Percentiles rank a stretch among this genome's conserved stretches.
phyloP scores from a whole-genome alignment of 176 grass and related monocot species.

The Cymbopogon citratus region DNA sequence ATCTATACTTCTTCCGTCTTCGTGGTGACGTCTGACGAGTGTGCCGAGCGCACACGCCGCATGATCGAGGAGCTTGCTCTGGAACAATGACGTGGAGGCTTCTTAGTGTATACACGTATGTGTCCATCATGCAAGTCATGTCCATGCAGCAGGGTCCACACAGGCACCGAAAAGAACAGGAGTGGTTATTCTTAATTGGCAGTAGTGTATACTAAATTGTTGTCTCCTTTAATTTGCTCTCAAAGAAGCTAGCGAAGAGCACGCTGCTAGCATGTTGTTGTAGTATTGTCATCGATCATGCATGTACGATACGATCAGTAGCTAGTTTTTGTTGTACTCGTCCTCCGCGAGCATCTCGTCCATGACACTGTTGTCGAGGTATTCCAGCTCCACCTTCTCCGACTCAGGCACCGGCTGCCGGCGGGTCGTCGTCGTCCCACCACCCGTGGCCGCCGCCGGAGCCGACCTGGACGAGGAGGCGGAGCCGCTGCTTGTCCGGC shows the following conservation, averaged over 20 bases:
- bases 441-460: not conserved
- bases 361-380: slow-evolving; percentile 54
- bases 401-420: not conserved
- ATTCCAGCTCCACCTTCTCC: slow-evolving; percentile 64
- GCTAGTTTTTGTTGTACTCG: slow-evolving; percentile 4
- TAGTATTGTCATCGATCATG: too few species aligned
- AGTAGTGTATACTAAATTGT: too few species aligned
- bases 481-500: not conserved
- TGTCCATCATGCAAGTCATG: slow-evolving; percentile 4
- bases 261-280: too few species aligned
- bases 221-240: too few species aligned
- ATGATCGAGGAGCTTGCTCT: not conserved
- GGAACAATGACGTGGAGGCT: slow-evolving; percentile 19
- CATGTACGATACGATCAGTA: not conserved
- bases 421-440: not conserved
- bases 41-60: not conserved
- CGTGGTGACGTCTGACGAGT: not conserved
- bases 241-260: too few species aligned
- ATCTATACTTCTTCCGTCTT: not conserved
- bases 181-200: not conserved
- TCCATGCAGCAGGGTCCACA: too few species aligned
- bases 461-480: slow-evolving; percentile 29
- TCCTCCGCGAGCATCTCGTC: slow-evolving; percentile 51
- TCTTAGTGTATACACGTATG: not conserved
- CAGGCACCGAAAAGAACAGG: not conserved